A percentile compares a stretch with the other conserved stretches of the same genome.
Evolutionary conservation across 2,329 filamentous ascomycete species (phyloP).

Genomic region (Sclerotinia spermophila): DNA sequence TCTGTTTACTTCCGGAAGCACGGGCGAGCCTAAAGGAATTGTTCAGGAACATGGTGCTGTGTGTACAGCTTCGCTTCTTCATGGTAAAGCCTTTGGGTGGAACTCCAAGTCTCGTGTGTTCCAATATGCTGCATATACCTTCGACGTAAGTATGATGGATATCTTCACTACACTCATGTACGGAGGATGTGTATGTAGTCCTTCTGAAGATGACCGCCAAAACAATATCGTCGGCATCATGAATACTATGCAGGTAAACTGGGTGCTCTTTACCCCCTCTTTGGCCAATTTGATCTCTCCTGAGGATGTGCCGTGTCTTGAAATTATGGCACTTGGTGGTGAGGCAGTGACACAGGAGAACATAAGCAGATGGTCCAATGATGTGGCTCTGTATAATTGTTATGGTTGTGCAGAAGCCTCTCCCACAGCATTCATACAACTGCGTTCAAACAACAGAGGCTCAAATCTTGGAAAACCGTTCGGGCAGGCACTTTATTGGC

Average conservation of each 20-base stretch:
- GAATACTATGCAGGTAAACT: constrained; percentile 23
- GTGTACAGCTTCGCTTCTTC: constrained; percentile 6
- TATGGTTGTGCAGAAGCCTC: constrained; percentile 11
- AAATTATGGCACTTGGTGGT: constrained; percentile 24
- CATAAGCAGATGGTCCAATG: constrained; percentile 37
- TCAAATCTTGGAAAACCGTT: constrained; percentile 7
- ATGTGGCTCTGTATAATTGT: constrained; percentile 10
- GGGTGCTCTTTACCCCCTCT: constrained; percentile 26
- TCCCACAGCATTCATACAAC: neutral
- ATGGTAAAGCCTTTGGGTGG: constrained; percentile 2
- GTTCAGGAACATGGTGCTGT: constrained; percentile 23
- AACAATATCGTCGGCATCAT: constrained; percentile 23
- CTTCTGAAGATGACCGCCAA: constrained; percentile 27
- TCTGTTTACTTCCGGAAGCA: constrained; percentile 35
- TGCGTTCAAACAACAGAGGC: constrained; percentile 17
- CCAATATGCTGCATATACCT: constrained; percentile 27
- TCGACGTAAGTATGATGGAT: constrained; percentile 27
- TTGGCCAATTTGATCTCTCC: constrained; percentile 35
- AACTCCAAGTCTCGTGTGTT: constrained; percentile 14
- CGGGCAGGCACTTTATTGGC: constrained; percentile 32
- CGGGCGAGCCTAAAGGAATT: constrained; percentile 28
- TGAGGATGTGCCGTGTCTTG: constrained; percentile 32
- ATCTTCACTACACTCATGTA: constrained; percentile 26
- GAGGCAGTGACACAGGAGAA: constrained; percentile 22
- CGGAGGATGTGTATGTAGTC: constrained; percentile 29